Percentiles rank a stretch among this genome's conserved stretches.
Evolutionary conservation across 768 basidiomycete species (phyloP).

Genomic region (Trametes cubensis): DNA sequence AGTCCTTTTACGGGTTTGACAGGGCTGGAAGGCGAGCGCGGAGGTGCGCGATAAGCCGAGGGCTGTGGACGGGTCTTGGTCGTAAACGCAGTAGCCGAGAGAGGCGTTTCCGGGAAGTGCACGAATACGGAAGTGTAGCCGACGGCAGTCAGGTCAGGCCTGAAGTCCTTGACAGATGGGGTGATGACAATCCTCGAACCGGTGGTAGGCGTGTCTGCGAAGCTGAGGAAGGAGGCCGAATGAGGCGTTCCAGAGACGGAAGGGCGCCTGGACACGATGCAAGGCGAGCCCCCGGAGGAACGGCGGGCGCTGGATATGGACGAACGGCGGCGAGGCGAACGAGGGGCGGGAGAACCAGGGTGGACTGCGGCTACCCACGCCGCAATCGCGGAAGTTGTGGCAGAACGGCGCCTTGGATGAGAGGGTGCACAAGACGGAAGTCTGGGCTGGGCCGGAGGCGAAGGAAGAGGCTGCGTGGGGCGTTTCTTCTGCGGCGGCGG

Average conservation of each 20-base stretch:
- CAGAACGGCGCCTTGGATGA: constrained; percentile 40
- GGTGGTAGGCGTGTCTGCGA: constrained; percentile 45
- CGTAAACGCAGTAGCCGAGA: constrained; percentile 25
- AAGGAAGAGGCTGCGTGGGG: constrained; percentile 32
- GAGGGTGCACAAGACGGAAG: constrained; percentile 17
- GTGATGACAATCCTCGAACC: constrained; percentile 36
- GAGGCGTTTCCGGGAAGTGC: constrained; percentile 55
- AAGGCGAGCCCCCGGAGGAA: constrained; percentile 36
- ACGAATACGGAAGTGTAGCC: constrained; percentile 73
- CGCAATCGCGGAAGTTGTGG: constrained; percentile 52
- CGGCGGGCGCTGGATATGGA: constrained; percentile 35
- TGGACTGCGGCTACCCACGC: constrained; percentile 69
- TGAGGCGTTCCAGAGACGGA: constrained; percentile 42
- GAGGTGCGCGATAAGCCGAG: constrained; percentile 12
- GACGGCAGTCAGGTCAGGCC: constrained; percentile 56
- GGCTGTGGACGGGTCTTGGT: constrained; percentile 27
- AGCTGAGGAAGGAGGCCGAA: constrained; percentile 52
- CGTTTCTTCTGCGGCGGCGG: constrained; percentile 36
- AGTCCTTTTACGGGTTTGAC: constrained; percentile 34
- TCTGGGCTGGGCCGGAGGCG: constrained; percentile 27
- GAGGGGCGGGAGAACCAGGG: constrained; percentile 64
- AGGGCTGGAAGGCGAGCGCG: constrained; percentile 25
- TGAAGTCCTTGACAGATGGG: constrained; percentile 50
- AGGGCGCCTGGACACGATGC: constrained; percentile 31
- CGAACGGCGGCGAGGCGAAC: constrained; percentile 35